Base-by-base conservation (phyloP, 2,329 filamentous ascomycete species). In the Phialemoniopsis sp. region DNA sequence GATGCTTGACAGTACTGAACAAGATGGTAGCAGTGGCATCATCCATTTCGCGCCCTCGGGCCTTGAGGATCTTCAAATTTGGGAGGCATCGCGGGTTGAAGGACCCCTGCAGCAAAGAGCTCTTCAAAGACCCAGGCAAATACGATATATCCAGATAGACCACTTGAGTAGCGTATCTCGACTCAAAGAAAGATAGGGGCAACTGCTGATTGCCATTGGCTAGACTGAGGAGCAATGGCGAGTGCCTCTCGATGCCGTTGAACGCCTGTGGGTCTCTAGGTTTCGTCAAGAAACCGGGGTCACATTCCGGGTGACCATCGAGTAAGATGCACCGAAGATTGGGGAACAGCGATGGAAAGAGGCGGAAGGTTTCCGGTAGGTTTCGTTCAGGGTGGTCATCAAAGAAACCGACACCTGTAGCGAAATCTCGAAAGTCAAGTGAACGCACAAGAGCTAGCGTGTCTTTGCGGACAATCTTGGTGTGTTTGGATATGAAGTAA, bases 141-240 rank as follows among this genome's bases (percentile, higher is more conserved):
- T 62, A 57, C 1, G 75, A 79, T 8, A 77, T 44, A 40, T 80
- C 76, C 4, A 80, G 63, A 44, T 74, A 80, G 6, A 75, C 59
- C 28, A 80, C 46, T 12, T 54, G 51, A 4, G 55, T 53, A 37
- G 74, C 57, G 32, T 58, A 57, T 1, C 51, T 41, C 3, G 57
- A 55, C 2, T 38, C 46, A 42, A 73, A 71, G 42, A 75, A 64
- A 13, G 46, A 57, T 13, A 48, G 45, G 1, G 67, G 62, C 13
- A 76, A 52, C 37, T 64, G 62, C 13, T 58, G 47, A 5, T 58
- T 53, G 38, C 67, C 72, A 30, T 59, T 50, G 2, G 60, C 55
- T 17, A 78, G 51, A 46, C 74, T 76, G 26, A 80, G 55, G 8
- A 77, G 46, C 40, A 63, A 47, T 18, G 64, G 56, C 35, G 52